Evolutionary conservation across 768 basidiomycete genomes (phyloP), one percentile per base, ranked within the genome.

Genomic region (Favolaschia claudopus): DNA sequence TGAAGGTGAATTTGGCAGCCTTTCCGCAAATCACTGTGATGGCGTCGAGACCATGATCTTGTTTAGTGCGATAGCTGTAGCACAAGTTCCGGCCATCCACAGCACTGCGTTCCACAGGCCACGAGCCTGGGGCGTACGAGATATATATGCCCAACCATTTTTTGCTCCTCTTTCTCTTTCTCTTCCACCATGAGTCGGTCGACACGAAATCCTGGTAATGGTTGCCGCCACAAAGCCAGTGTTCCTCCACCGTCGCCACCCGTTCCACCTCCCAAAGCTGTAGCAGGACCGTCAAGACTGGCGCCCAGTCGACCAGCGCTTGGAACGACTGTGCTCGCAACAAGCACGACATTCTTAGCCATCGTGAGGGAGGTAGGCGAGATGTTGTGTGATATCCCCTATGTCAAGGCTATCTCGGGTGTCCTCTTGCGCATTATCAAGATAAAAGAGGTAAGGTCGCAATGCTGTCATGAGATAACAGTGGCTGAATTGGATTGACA

Each of bases 341-440:
- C 62, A 55, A 34, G 52, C 25, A 55, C 31, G n/a, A 60, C 54
- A 15, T 28, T 64, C 15, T 36, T 64, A 20, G 62, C 32, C 15
- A 52, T 64, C 29, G 48, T 49, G 5, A 50, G 25, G 27, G 58
- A 64, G 31, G 62, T 64, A 8, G 49, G 58, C 31, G 62, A 64
- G 29, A 52, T 60, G 54, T 17, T 64, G 40, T 32, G 37, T 9
- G 48, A 39, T 19, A 49, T 64, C 10, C 62, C 62, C 7, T 64
- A 56, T 22, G 58, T 64, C 27, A 64, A 48, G 32, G 58, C 43
- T 8, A 15, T 64, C 24, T 47, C 56, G 10, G 62, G 62, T 7
- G 38, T 64, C 29, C 24, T 64, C 38, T 44, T 64, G 34, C 32
- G 60, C 33, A 64, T 64, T 43, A 64, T 64, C 49, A 51, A 45